Evolutionary conservation across 345 rosid species (phyloP).

Genomic region (Hibiscus tridactylites): DNA sequence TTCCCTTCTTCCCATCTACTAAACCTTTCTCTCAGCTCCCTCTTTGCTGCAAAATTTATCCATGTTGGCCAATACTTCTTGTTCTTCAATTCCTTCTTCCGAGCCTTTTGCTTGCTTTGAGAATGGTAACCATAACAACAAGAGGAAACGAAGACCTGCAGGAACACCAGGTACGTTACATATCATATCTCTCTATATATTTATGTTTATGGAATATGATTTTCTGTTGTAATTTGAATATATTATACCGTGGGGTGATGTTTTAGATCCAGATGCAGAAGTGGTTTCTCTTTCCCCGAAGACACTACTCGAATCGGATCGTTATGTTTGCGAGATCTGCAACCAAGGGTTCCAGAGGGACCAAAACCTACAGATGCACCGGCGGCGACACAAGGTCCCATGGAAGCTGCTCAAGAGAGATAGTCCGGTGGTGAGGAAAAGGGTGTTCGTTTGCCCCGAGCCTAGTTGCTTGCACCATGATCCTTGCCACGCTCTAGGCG

Average conservation of each 20-base stretch:
- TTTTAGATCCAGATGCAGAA: conserved; percentile 90
- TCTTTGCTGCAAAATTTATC: neutral
- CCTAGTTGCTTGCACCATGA: conserved; percentile 87
- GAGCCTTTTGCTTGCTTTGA: conserved; percentile 39
- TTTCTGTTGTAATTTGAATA: neutral
- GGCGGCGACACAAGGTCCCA: conserved; percentile 91
- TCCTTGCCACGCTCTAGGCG: conserved; percentile 94
- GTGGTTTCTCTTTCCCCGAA: conserved; percentile 84
- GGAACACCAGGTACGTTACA: conserved; percentile 47
- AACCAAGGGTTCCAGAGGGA: conserved; percentile 97
- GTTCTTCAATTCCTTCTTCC: conserved; percentile 27
- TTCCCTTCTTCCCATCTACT: neutral
- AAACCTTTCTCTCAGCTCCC: too few species aligned
- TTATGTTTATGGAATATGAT: neutral
- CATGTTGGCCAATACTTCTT: conserved; percentile 30
- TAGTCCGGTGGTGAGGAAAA: conserved; percentile 55
- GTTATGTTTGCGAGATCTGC: conserved; percentile 94
- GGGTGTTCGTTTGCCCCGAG: conserved; percentile 92
- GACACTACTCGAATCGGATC: conserved; percentile 84
- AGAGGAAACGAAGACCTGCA: conserved; percentile 81
- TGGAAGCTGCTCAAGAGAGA: conserved; percentile 94
- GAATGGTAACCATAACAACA: conserved; percentile 28
- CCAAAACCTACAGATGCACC: conserved; percentile 97
- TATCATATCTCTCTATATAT: too few species aligned
- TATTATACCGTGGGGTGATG: neutral